phyloP scores from a whole-genome alignment of 2,329 filamentous ascomycete genomes.

The Thielaviopsis musarum region DNA sequence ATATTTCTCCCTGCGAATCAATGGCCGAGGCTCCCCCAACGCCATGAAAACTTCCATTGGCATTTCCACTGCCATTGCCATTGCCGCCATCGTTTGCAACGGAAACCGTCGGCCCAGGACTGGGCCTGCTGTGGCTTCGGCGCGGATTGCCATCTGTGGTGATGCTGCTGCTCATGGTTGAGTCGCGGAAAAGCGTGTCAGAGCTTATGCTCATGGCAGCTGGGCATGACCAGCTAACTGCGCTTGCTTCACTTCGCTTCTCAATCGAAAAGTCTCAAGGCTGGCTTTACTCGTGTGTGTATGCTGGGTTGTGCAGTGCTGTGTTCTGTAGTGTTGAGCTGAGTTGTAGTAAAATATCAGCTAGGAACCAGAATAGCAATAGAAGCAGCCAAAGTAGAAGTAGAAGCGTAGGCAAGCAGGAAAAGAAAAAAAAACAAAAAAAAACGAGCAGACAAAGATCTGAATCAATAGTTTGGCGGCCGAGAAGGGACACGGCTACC shows the following conservation, averaged over 20 bases:
- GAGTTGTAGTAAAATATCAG: neutral
- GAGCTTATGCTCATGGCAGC: neutral
- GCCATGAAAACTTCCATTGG: neutral
- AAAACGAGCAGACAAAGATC: neutral
- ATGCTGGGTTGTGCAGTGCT: neutral
- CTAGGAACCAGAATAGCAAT: neutral
- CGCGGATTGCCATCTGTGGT: neutral
- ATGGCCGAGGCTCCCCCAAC: neutral
- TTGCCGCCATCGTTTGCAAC: neutral
- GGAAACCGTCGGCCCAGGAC: neutral
- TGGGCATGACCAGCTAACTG: neutral
- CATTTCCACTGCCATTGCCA: neutral
- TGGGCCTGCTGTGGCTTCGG: neutral
- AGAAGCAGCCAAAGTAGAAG: neutral
- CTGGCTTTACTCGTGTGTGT: neutral
- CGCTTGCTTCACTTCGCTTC: neutral
- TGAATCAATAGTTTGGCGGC: neutral
- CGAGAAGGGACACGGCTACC: neutral
- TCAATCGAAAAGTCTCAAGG: neutral
- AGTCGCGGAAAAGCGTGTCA: slow-evolving; percentile 2
- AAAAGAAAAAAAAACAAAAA: neutral
- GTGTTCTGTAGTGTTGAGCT: neutral
- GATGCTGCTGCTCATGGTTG: neutral
- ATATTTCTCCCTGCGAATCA: neutral
- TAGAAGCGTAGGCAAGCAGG: neutral